Base-by-base conservation (phyloP, 495 filamentous ascomycete species). In the Tuber brumale region DNA sequence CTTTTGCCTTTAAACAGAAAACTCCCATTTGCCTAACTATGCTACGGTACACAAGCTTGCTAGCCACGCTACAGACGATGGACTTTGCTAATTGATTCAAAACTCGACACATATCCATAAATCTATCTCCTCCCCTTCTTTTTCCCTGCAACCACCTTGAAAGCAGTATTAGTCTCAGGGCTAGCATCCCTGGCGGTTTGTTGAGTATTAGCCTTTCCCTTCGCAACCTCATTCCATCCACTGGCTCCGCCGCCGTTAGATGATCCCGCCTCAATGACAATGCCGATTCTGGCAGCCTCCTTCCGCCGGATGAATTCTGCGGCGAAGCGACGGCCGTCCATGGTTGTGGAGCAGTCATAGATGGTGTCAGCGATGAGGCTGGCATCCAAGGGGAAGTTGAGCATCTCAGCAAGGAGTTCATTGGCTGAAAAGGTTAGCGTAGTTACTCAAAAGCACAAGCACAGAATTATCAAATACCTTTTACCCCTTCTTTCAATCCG, bases 221-320 rank as follows among this genome's bases (percentile, higher is more conserved):
- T 97, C 14, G 95, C 95, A 79, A 99, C 95, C 86, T 98, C 96
- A 81, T 89, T 97, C 95, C 95, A 98, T 41, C 95, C 95, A 74
- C 93, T 92, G 31, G 85, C 85, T 73, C 83, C 86, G 72, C 85
- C 87, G 31, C 81, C 83, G 61, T 86, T 85, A 39, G 83, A 84
- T 35, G 86, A 86, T 79, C 87, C 84, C 73, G 87, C 84, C 74
- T 90, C 85, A 82, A 86, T 82, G 83, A 95, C 86, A 44, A 97
- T 87, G 43, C 95, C 95, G 86, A 92, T 93, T 77, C 97, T 94
- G 1, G 95, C 96, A 1, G 95, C 88, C 88, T 93, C 94, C 84
- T 92, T 93, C 75, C 95, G 94, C 39, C 93, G 90, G 75, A 98
- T 89, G 81, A 95, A 98, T 84, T 99, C 95, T 69, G 96, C 93